Percentiles rank a stretch among this genome's conserved stretches.
phyloP scores from a whole-genome alignment of 108 stramenopile genomes.

The Aurantiochytrium sp. region DNA sequence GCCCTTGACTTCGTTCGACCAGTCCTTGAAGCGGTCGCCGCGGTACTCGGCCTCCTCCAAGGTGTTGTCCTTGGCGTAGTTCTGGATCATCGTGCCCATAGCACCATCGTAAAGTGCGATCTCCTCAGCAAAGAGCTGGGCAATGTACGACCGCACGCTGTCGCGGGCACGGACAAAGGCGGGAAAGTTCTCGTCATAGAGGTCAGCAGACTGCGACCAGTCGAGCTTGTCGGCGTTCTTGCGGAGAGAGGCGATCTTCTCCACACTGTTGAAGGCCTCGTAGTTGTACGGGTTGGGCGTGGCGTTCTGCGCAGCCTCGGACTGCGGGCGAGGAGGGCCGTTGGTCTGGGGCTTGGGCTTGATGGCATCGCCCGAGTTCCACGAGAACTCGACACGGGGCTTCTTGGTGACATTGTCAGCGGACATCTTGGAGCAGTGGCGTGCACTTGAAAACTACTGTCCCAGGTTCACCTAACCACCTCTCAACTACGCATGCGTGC shows the following conservation, averaged over 20 bases:
- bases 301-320: neutral
- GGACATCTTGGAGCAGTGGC: neutral
- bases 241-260: neutral
- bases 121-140: conserved; percentile 38
- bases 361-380: neutral
- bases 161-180: conserved; percentile 6
- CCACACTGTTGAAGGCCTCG: neutral
- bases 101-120: conserved; percentile 93
- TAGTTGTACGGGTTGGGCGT: conserved; percentile 4
- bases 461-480: no score
- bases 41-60: conserved; percentile 91
- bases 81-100: conserved; percentile 99
- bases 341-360: neutral
- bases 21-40: conserved; percentile 87
- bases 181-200: neutral
- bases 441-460: no score
- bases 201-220: neutral
- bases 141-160: conserved; percentile 28
- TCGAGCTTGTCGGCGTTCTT: neutral
- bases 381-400: neutral
- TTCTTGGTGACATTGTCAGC: neutral
- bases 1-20: conserved; percentile 81
- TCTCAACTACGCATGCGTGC: no score
- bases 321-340: neutral
- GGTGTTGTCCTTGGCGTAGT: conserved; percentile 79